Percentiles rank a stretch among this genome's conserved stretches.
Evolutionary conservation across 2,329 filamentous ascomycete species (phyloP).

Genomic region (Pseudogymnoascus sp.): DNA sequence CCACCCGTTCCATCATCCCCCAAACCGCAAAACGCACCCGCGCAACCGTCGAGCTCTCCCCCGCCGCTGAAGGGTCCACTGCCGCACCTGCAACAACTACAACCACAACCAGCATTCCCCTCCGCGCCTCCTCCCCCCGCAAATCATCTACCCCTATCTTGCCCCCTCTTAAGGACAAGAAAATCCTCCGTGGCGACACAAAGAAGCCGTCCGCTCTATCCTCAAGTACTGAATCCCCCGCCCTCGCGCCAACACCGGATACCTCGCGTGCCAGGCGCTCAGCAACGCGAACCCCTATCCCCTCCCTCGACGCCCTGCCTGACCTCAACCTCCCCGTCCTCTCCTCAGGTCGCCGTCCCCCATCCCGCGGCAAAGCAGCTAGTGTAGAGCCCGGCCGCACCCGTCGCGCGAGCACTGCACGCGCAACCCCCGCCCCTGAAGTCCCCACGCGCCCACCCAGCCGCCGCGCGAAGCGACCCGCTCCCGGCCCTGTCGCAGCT

Average conservation of each 20-base stretch:
- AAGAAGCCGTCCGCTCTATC: neutral
- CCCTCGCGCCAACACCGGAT: neutral
- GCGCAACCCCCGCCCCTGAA: conserved; percentile 35
- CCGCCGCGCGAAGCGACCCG: conserved; percentile 59
- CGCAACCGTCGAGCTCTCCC: neutral
- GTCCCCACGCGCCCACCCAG: conserved; percentile 31
- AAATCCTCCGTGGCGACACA: neutral
- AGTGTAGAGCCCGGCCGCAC: conserved; percentile 26
- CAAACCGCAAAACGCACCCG: neutral
- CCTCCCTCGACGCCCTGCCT: conserved; percentile 12
- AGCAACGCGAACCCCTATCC: conserved; percentile 11
- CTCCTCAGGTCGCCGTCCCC: neutral
- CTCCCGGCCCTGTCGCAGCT: conserved; percentile 58
- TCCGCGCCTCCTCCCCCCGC: conserved; percentile 19
- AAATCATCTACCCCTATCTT: conserved; percentile 29
- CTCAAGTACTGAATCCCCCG: neutral
- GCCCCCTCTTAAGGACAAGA: conserved; percentile 21
- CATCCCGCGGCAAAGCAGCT: conserved; percentile 25
- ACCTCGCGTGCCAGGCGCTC: conserved; percentile 11
- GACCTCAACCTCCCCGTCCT: conserved; percentile 13
- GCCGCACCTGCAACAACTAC: neutral
- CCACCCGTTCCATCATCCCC: neutral
- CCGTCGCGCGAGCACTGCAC: conserved; percentile 29
- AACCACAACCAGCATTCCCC: conserved; percentile 12
- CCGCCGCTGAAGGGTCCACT: neutral